These are phyloP conservation scores for Podila horticola DNA, from an alignment of 192 early-diverging fungal species.

Conservation along the genomic window DNA sequence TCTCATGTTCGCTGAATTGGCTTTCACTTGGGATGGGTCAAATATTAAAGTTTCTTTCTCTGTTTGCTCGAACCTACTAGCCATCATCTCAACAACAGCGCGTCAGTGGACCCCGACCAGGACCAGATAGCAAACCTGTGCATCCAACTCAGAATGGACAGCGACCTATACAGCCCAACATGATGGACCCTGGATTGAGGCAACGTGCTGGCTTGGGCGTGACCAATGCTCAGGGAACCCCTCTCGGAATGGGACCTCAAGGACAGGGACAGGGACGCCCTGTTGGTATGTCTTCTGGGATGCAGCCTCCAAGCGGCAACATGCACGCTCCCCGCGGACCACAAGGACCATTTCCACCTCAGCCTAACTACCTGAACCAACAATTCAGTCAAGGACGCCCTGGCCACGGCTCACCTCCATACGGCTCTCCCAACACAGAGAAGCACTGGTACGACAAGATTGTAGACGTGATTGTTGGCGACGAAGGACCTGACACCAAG, in stretches of 20 bases:
- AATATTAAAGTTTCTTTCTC: background rate
- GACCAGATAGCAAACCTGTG: slow-evolving; percentile 24
- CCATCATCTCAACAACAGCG: slow-evolving; percentile 28
- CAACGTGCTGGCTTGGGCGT: slow-evolving; percentile 40
- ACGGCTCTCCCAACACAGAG: slow-evolving; percentile 10
- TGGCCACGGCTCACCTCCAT: slow-evolving; percentile 15
- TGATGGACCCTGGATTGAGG: slow-evolving; percentile 42
- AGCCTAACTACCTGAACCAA: background rate
- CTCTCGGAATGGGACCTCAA: background rate
- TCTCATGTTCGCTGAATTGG: background rate
- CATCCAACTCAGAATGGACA: slow-evolving; percentile 38
- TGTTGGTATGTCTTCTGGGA: slow-evolving; percentile 21
- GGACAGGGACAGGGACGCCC: slow-evolving; percentile 5
- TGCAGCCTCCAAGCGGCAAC: slow-evolving; percentile 9
- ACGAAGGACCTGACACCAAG: slow-evolving; percentile 87
- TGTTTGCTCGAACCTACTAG: background rate
- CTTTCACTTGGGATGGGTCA: background rate
- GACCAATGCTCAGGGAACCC: slow-evolving; percentile 21
- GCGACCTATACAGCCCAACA: slow-evolving; percentile 22
- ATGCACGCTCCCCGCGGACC: slow-evolving; percentile 21
- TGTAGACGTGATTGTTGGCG: slow-evolving; percentile 92
- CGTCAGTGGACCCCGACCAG: slow-evolving; percentile 14
- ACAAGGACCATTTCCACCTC: slow-evolving; percentile 18
- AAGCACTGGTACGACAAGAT: slow-evolving; percentile 90
- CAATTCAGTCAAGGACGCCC: slow-evolving; percentile 1